A percentile compares a stretch with the other conserved stretches of the same genome.
These are phyloP conservation scores for Neurospora cerealis DNA, from an alignment of 495 filamentous ascomycete species.

Conservation along the genomic window DNA sequence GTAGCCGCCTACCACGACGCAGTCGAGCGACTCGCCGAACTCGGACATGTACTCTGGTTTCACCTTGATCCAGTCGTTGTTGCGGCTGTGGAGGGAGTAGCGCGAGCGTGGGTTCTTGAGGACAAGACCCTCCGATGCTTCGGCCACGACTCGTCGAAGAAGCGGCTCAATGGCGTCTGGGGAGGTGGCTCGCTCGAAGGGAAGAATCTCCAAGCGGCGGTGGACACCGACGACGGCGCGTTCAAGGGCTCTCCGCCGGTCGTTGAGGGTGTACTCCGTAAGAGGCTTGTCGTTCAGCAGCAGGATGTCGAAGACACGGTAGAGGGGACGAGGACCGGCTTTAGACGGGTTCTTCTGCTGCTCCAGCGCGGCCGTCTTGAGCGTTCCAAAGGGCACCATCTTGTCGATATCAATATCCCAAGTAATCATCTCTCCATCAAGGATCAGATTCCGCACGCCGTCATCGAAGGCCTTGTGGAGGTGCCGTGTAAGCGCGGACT, in stretches of 20 bases:
- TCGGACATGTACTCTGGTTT: slow-evolving; percentile 99
- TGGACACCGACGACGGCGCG: slow-evolving; percentile 53
- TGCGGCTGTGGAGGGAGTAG: slow-evolving; percentile 83
- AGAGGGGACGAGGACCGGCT: slow-evolving; percentile 69
- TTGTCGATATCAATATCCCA: slow-evolving; percentile 87
- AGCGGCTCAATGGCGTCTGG: slow-evolving; percentile 65
- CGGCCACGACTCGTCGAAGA: slow-evolving; percentile 73
- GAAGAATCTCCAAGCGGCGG: slow-evolving; percentile 75
- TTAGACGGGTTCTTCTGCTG: slow-evolving; percentile 68
- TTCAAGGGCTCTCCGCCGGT: slow-evolving; percentile 68
- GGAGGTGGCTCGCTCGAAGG: slow-evolving; percentile 55
- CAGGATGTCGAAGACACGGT: slow-evolving; percentile 79
- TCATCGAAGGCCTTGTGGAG: slow-evolving; percentile 68
- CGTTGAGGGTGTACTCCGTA: slow-evolving; percentile 71
- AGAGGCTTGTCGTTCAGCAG: slow-evolving; percentile 73
- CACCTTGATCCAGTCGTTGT: slow-evolving; percentile 98
- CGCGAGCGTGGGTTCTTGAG: slow-evolving; percentile 85
- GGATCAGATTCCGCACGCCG: slow-evolving; percentile 71
- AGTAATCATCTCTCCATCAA: slow-evolving; percentile 98
- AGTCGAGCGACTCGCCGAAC: slow-evolving; percentile 87
- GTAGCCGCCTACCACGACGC: slow-evolving; percentile 84
- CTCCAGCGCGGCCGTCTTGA: slow-evolving; percentile 83
- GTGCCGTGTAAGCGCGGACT: slow-evolving; percentile 70
- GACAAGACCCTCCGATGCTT: slow-evolving; percentile 84
- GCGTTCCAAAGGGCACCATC: slow-evolving; percentile 80